These are phyloP conservation scores for Suhomyces kunorum DNA, from an alignment of 1,139 yeast species.

Conservation along the genomic window DNA sequence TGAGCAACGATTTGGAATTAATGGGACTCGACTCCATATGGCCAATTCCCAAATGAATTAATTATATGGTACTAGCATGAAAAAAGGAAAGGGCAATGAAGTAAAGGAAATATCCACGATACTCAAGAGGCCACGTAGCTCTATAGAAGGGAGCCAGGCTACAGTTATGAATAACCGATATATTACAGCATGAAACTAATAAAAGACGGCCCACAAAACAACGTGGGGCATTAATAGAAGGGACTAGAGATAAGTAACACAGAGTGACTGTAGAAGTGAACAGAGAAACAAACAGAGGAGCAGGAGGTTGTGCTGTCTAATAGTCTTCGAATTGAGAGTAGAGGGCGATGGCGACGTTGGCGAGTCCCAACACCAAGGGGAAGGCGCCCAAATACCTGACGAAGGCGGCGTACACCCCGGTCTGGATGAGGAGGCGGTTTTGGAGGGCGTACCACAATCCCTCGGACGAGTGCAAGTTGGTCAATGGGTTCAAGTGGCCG, in stretches of 20 bases:
- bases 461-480: slow-evolving; percentile 26
- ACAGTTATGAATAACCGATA: slow-evolving; percentile 6
- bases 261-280: slow-evolving; percentile 13
- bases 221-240: slow-evolving; percentile 8
- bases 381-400: slow-evolving; percentile 45
- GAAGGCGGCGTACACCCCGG: slow-evolving; percentile 41
- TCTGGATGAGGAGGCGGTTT: slow-evolving; percentile 38
- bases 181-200: slow-evolving; percentile 11
- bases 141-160: background rate
- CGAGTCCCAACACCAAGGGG: slow-evolving; percentile 50
- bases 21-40: slow-evolving; percentile 43
- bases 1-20: slow-evolving; percentile 35
- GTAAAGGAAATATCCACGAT: too few relatives aligned
- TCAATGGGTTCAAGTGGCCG: slow-evolving; percentile 28
- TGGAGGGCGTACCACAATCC: slow-evolving; percentile 39
- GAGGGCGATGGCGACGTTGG: slow-evolving; percentile 51
- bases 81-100: too few relatives aligned
- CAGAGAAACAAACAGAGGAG: slow-evolving; percentile 1
- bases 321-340: slow-evolving; percentile 44
- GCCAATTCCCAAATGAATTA: slow-evolving; percentile 29
- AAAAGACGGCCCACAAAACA: slow-evolving; percentile 6
- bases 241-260: slow-evolving; percentile 11
- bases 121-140: too few relatives aligned
- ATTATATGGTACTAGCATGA: too few relatives aligned
- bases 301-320: slow-evolving; percentile 6